Evolutionary conservation across 2,329 filamentous ascomycete genomes (phyloP), one percentile per base, ranked within the genome.

Genomic region (Diaporthe velutina): DNA sequence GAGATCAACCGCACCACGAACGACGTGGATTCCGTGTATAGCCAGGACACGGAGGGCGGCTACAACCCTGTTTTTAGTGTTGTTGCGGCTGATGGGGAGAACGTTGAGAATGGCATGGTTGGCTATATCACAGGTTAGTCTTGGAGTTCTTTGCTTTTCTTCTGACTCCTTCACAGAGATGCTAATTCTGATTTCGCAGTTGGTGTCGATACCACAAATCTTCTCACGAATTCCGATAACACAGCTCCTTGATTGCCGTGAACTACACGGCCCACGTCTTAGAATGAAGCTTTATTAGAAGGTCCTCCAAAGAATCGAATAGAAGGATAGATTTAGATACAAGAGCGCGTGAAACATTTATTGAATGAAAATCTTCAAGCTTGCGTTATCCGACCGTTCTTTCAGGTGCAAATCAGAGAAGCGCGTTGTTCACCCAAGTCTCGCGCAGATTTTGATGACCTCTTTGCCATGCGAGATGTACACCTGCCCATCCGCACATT

Each of bases 81-180:
- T 25, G 58, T 61, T 28, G 68, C 73, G 19, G 52, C 54, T 30
- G 73, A 75, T 45, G 73, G 73, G 7, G 52, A 60, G 42, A 67
- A 71, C n/a, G 57, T 74, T 28, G 57, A 68, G 25, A 74, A 74
- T 22, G 66, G 73, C 3, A 74, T 74, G 73, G 57, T 74, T 8
- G 73, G 73, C 3, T 74, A 71, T 15, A 71, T 71, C 57, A 74
- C 73, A 64, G 60, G 40, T 64, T 1, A 48, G 60, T 15, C 15
- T 12, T 33, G 15, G 30, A 30, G 7, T n/a, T 15, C 19, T 58
- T 13, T 25, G 4, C 4, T 3, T 30, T 12, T 8, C 3, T 1
- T n/a, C 12, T 48, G 1, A 13, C 4, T 22, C n/a, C 8, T 13
- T 17, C 9, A 22, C 13, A 6, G 13, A 28, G 3, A 61, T 64